Evolutionary conservation across 306 rosid genomes (phyloP).

Genomic region (Biancaea sappan): DNA sequence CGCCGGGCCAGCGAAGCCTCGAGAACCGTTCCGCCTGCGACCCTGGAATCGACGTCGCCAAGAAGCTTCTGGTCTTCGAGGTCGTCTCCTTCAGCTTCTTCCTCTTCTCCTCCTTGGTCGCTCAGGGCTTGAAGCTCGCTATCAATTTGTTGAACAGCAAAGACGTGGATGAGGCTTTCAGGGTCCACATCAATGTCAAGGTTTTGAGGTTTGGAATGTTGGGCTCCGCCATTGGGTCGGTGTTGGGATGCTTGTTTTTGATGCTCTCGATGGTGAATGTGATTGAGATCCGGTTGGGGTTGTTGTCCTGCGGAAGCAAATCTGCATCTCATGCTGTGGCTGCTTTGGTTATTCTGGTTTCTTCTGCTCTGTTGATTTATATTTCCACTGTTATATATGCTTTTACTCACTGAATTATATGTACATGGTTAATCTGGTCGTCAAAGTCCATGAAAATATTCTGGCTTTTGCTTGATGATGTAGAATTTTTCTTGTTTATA

Average conservation of each 20-base stretch:
- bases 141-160: constrained; percentile 79
- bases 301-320: constrained; percentile 89
- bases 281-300: constrained; percentile 78
- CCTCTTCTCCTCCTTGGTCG: constrained; percentile 78
- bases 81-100: constrained; percentile 90
- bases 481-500: neutral
- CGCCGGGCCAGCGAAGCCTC: constrained; percentile 64
- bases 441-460: neutral
- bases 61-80: constrained; percentile 83
- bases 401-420: constrained; percentile 45
- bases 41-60: constrained; percentile 63
- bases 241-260: constrained; percentile 84
- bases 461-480: neutral
- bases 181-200: constrained; percentile 78
- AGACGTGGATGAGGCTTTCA: constrained; percentile 74
- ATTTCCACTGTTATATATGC: constrained; percentile 87
- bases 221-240: constrained; percentile 85
- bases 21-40: constrained; percentile 66
- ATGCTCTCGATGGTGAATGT: constrained; percentile 87
- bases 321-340: constrained; percentile 66
- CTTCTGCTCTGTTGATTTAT: constrained; percentile 79
- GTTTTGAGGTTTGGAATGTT: constrained; percentile 80
- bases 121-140: constrained; percentile 91
- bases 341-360: constrained; percentile 66
- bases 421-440: neutral